Conservation (phyloP, 306 rosid species). For the Crotalaria pallida region DNA sequence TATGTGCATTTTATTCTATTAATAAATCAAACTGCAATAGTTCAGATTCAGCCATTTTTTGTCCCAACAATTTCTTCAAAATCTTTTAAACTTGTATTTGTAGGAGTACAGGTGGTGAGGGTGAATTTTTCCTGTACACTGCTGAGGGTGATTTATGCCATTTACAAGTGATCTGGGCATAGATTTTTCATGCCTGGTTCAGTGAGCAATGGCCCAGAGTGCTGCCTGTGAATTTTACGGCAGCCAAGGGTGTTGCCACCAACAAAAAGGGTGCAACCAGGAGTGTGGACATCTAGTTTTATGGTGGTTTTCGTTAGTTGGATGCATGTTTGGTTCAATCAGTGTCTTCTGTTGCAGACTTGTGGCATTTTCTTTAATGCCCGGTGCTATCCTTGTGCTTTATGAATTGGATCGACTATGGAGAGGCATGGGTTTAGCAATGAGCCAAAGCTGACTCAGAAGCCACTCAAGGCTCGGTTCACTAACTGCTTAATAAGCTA, state of each 20-base stretch:
- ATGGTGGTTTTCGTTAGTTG: background rate
- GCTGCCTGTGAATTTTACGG: background rate
- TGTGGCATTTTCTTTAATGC: background rate
- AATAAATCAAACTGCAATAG: background rate
- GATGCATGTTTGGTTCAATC: background rate
- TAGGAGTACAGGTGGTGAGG: background rate
- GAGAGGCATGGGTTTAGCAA: background rate
- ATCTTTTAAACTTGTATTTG: background rate
- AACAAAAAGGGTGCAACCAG: background rate
- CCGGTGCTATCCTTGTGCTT: background rate
- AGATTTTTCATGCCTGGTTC: background rate
- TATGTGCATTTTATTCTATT: background rate
- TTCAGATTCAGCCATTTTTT: background rate
- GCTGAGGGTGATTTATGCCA: too few relatives aligned
- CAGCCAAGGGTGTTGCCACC: background rate
- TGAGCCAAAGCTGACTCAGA: too few relatives aligned
- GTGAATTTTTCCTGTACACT: too few relatives aligned
- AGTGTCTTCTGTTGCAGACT: background rate
- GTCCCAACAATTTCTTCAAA: background rate
- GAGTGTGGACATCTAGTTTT: background rate
- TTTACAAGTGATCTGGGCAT: too few relatives aligned
- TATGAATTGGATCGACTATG: background rate
- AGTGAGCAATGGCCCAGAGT: too few relatives aligned
- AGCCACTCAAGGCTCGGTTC: too few relatives aligned
- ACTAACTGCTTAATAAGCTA: too few relatives aligned